These are phyloP conservation scores for Penicillium sp. DNA, from an alignment of 2,329 filamentous ascomycete genomes.

Conservation along the genomic window DNA sequence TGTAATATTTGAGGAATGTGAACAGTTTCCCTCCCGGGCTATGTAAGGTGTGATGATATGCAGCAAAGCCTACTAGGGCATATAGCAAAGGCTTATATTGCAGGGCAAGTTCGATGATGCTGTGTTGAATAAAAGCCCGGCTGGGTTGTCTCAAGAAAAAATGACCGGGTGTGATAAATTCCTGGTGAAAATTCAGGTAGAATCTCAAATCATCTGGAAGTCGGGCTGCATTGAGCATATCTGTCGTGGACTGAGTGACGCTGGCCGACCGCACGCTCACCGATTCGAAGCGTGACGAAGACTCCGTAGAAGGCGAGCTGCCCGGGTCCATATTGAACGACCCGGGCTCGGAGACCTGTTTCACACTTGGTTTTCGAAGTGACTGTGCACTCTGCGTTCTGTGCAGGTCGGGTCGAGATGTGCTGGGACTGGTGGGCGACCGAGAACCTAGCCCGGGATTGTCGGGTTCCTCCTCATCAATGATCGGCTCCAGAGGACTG, in stretches of 20 bases:
- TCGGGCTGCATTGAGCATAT: slow-evolving; percentile 28
- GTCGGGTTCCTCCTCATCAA: slow-evolving; percentile 46
- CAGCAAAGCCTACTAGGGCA: slow-evolving; percentile 82
- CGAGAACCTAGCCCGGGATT: slow-evolving; percentile 23
- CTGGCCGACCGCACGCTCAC: slow-evolving; percentile 36
- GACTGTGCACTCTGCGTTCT: slow-evolving; percentile 35
- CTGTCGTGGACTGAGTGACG: slow-evolving; percentile 26
- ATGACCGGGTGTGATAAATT: slow-evolving; percentile 77
- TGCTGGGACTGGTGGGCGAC: slow-evolving; percentile 23
- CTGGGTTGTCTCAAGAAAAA: slow-evolving; percentile 75
- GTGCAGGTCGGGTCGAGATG: slow-evolving; percentile 21
- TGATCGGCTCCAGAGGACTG: slow-evolving; percentile 41
- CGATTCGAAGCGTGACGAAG: slow-evolving; percentile 36
- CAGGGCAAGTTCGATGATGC: slow-evolving; percentile 70
- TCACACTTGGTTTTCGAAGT: slow-evolving; percentile 26
- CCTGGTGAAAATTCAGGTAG: slow-evolving; percentile 75
- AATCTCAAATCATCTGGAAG: slow-evolving; percentile 68
- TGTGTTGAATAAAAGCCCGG: slow-evolving; percentile 70
- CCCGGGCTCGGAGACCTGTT: slow-evolving; percentile 34
- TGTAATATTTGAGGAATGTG: slow-evolving; percentile 86
- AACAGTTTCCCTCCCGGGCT: slow-evolving; percentile 71
- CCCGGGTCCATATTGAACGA: slow-evolving; percentile 47
- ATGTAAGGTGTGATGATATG: slow-evolving; percentile 77
- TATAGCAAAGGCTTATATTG: slow-evolving; percentile 80
- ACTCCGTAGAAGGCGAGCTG: slow-evolving; percentile 55